Evolutionary conservation across 805 yeast genomes (phyloP).

Genomic region (Vanderwaltozyma yarrowii): DNA sequence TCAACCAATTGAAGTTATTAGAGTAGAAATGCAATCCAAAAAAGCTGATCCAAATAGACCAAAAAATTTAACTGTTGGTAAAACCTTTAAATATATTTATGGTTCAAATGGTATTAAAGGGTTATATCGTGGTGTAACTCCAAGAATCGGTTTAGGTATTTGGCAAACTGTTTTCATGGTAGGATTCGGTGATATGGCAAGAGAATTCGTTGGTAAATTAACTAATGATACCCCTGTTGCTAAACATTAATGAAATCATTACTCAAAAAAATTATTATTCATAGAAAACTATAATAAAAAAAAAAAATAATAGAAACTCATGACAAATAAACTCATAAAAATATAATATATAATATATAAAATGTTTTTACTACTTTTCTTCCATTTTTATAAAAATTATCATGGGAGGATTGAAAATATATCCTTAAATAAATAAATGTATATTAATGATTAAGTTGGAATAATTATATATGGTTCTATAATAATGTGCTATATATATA

Average conservation of each 20-base stretch:
- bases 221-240: constrained; percentile 38
- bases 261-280: too few relatives aligned
- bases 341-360: too few relatives aligned
- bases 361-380: too few relatives aligned
- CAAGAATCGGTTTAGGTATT: constrained; percentile 90
- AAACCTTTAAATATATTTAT: constrained; percentile 78
- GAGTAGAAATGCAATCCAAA: constrained; percentile 97
- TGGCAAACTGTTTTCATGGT: constrained; percentile 99
- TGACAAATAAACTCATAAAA: too few relatives aligned
- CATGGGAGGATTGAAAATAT: too few relatives aligned
- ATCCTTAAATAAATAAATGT: too few relatives aligned
- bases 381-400: too few relatives aligned
- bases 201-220: constrained; percentile 51
- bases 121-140: constrained; percentile 91
- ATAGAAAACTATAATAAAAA: too few relatives aligned
- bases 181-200: constrained; percentile 91
- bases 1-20: constrained; percentile 95
- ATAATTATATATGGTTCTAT: too few relatives aligned
- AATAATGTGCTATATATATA: too few relatives aligned
- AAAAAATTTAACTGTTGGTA: constrained; percentile 67
- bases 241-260: neutral
- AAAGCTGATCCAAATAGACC: constrained; percentile 95
- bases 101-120: constrained; percentile 77
- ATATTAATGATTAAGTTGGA: too few relatives aligned
- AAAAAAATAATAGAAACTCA: too few relatives aligned